Base-by-base conservation (phyloP, 352 stramenopile genomes). In the Globisporangium polare region DNA sequence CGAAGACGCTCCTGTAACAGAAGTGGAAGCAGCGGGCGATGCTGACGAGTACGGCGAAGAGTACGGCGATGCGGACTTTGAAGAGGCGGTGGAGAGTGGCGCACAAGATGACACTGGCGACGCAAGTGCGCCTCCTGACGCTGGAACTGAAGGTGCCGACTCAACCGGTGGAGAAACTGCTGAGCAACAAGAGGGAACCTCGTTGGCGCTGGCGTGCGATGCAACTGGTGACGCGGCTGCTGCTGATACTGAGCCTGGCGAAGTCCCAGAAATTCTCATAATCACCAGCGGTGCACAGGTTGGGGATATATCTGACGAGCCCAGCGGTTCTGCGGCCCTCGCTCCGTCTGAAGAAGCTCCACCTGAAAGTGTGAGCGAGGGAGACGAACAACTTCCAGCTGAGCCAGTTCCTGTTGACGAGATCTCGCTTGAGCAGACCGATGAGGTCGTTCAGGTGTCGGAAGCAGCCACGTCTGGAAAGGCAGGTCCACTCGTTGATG, bases 1-100 rank as follows among this genome's bases (percentile, higher is more conserved):
- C 15, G 22, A 60, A 27, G 29, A 13, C 22, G 46, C 20, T 24
- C 15, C 9, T 41, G 58, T 35, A 43, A 26, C 5, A 24, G 37
- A 24, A 27, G 20, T 12, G n/a, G 57, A 52, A 51, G 20, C n/a
- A 17, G 2, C 12, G 53, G 17, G 35, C 26, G 29, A 53, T 3
- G 42, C 22, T 20, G 37, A 31, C 3, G 57, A 50, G 22, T 62
- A 63, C 54, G 54, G 27, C 5, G 63, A 69, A 24, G 58, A 66
- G 12, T 54, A 54, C 6, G 43, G 43, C 22, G 59, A 59, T 17
- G 50, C 35, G 5, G 57, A 62, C 12, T 63, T 67, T 26, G 54
- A 49, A 26, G 62, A 51, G 29, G 12, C 57, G 6, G 46, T 58
- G 20, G 46, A 53, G 1, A 31, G 27, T 13, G 45, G 55, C 6